Evolutionary conservation across 1,139 yeast genomes (phyloP), one percentile per base, ranked within the genome.

Genomic region (Geotrichum aggregatum): DNA sequence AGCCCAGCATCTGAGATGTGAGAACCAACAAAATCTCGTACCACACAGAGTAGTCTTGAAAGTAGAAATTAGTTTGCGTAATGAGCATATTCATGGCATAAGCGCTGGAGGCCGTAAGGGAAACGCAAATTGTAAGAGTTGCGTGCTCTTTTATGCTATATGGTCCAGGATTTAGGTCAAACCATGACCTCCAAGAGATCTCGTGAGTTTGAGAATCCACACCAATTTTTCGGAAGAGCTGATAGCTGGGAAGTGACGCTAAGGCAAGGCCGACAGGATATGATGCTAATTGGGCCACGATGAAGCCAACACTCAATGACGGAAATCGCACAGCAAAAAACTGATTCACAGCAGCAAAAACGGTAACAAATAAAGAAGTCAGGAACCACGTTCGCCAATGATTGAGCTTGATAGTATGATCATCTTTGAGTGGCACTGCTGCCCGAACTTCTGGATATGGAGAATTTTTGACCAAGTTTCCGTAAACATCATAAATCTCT

Each of bases 371-470:
- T 11, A 45, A 50, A 3, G 48, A 21, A 2, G 52, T 49, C 11
- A 52, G 33, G 10, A 30, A 13, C 81, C 82, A 78, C 65, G 74
- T 72, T 66, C 82, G 53, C 82, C 83, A 58, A 78, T 63, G 48
- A 78, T 76, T 36, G 77, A 70, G 66, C 76, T 73, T 41, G 76
- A 63, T 53, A 2, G 71, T 56, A 1, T 72, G 69, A 61, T 79
- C 82, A 63, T 78, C 83, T 33, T 72, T 66, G 11, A 78, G 71
- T 7, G 82, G 80, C 44, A 79, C 82, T 8, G 82, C 76, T n/a
- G 82, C 82, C 67, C 83, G 71, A 44, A 79, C 83, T 63, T 79
- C 83, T 1, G 82, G 77, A 61, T 76, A 76, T n/a, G 80, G 78
- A 13, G 82, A 78, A 61, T 79, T 47, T 44, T 44, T 41, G 19